Conservation (phyloP, 2,329 filamentous ascomycete genomes). For the Alternaria brassicae region DNA sequence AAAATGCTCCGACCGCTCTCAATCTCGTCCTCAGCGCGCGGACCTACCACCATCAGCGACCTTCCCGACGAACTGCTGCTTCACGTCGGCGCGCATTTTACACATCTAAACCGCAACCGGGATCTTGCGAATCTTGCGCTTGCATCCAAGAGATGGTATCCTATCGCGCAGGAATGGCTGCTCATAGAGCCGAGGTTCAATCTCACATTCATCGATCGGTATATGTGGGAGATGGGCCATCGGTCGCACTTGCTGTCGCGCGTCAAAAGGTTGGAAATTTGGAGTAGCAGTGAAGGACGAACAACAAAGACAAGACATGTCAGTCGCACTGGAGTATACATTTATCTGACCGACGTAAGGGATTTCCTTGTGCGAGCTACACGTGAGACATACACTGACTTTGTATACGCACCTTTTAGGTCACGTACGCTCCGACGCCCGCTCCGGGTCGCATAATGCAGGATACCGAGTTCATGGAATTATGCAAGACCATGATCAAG, state of each 20-base stretch:
- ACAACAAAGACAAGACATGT: not conserved
- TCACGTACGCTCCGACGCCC: not conserved
- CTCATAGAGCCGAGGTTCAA: constrained; percentile 24
- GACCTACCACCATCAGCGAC: constrained; percentile 6
- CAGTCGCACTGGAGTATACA: not conserved
- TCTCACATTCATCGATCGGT: constrained; percentile 22
- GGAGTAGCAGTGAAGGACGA: constrained; percentile 16
- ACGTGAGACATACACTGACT: too few relatives aligned
- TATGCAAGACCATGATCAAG: constrained; percentile 6
- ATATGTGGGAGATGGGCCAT: constrained; percentile 17
- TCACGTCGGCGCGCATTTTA: constrained; percentile 15
- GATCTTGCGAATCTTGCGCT: constrained; percentile 23
- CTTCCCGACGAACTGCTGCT: constrained; percentile 28
- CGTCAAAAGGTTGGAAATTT: constrained; percentile 24
- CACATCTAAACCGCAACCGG: constrained; percentile 13
- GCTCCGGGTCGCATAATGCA: not conserved
- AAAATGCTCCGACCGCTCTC: not conserved
- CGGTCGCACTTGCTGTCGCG: constrained; percentile 9
- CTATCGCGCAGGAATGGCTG: constrained; percentile 27
- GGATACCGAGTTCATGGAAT: not conserved
- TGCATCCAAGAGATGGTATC: constrained; percentile 17
- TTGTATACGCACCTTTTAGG: too few relatives aligned
- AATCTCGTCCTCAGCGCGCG: not conserved
- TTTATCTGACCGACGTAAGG: not conserved
- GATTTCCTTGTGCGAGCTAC: too few relatives aligned